Conservation (phyloP, 2,329 filamentous ascomycete genomes). For the Aspergillus latus region DNA sequence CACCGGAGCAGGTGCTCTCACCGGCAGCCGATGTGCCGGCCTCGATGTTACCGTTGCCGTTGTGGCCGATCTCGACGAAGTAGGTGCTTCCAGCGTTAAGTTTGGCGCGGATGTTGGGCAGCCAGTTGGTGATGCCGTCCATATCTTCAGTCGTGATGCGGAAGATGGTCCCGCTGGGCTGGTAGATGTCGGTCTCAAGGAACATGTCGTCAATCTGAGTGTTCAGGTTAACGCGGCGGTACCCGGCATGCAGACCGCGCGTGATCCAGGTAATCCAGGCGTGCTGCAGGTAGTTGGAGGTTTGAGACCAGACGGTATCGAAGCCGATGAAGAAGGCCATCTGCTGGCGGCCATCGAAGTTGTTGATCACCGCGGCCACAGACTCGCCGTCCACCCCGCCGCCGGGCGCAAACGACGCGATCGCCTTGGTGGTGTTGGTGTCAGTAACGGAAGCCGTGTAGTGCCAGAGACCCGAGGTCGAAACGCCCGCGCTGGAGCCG, state of each 20-base stretch:
- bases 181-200: conserved; percentile 53
- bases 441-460: conserved; percentile 59
- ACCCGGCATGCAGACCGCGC: conserved; percentile 57
- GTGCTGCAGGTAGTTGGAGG: conserved; percentile 61
- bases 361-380: conserved; percentile 61
- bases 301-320: conserved; percentile 52
- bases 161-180: conserved; percentile 51
- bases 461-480: conserved; percentile 57
- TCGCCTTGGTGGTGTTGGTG: conserved; percentile 52
- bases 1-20: conserved; percentile 30
- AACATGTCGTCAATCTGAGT: conserved; percentile 65
- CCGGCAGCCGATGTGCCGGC: conserved; percentile 28
- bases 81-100: conserved; percentile 54
- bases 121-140: conserved; percentile 46
- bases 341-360: conserved; percentile 57
- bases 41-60: conserved; percentile 56
- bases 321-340: conserved; percentile 63
- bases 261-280: conserved; percentile 64
- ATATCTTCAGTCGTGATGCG: conserved; percentile 52
- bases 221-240: conserved; percentile 55
- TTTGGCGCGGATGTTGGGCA: conserved; percentile 44
- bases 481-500: conserved; percentile 44
- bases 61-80: conserved; percentile 57
- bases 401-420: conserved; percentile 55
- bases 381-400: conserved; percentile 41